These are phyloP conservation scores for Epichloe glyceriae DNA, from an alignment of 2,329 filamentous ascomycete genomes.

Conservation along the genomic window DNA sequence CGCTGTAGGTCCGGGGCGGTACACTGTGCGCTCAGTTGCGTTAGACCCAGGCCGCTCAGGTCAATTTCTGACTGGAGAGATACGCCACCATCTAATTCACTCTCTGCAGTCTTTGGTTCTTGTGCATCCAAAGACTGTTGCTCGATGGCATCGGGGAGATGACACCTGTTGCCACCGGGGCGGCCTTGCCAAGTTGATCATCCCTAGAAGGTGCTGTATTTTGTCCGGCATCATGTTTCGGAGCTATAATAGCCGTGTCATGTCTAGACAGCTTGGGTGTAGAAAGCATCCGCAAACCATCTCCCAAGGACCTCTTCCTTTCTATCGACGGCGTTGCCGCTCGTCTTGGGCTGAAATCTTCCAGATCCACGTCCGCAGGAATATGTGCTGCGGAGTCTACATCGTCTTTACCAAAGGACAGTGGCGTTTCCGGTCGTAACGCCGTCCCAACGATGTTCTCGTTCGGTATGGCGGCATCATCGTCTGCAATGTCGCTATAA, in stretches of 20 bases:
- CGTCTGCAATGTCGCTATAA: conserved; percentile 22
- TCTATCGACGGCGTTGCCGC: neutral
- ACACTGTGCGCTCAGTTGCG: neutral
- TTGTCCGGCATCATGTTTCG: neutral
- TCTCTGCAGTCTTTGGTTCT: neutral
- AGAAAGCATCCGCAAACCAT: conserved; percentile 3
- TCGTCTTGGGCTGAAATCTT: conserved; percentile 3
- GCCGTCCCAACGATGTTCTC: neutral
- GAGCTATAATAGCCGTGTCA: neutral
- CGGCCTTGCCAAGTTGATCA: neutral
- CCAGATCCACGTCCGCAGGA: neutral
- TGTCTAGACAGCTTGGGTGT: neutral
- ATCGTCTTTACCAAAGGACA: neutral
- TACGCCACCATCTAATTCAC: conserved; percentile 4
- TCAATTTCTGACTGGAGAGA: neutral
- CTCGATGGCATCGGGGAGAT: neutral
- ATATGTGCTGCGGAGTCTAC: conserved; percentile 1
- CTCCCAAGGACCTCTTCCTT: conserved; percentile 6
- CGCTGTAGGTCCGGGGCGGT: neutral
- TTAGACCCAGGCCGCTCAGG: neutral
- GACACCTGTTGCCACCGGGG: neutral
- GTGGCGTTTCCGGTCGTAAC: neutral
- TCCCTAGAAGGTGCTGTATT: neutral
- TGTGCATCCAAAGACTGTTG: neutral
- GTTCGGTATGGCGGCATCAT: conserved; percentile 9